Conservation (phyloP, 768 basidiomycete species). For the Termitomyces bulborhizus region DNA sequence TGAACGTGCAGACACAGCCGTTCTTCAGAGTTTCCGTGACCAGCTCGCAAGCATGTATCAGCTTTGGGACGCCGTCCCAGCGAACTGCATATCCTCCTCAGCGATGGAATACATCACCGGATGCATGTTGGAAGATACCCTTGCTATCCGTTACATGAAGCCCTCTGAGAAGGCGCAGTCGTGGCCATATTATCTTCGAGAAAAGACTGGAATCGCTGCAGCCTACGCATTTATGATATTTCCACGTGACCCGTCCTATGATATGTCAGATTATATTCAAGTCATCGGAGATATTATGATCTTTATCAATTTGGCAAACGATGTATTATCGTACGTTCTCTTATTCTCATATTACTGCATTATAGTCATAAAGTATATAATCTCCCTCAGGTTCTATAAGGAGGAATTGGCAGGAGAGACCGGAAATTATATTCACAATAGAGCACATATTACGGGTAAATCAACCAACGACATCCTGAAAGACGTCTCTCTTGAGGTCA, state of each 20-base stretch:
- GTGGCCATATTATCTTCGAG: background rate
- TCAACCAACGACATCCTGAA: background rate
- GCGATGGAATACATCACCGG: conserved; percentile 2
- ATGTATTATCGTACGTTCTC: background rate
- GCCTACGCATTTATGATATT: background rate
- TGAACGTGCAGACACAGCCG: background rate
- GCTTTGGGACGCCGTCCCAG: background rate
- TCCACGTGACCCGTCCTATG: background rate
- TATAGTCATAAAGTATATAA: too few species aligned
- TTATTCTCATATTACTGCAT: too few species aligned
- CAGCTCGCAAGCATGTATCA: background rate
- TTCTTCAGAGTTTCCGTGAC: background rate
- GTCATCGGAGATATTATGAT: background rate
- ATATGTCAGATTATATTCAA: background rate
- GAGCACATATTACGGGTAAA: background rate
- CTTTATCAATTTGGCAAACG: background rate
- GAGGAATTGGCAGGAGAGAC: background rate
- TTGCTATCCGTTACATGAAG: too few species aligned
- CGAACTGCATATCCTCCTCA: background rate
- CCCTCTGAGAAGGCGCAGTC: too few species aligned
- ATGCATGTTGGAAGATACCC: background rate
- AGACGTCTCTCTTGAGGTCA: background rate
- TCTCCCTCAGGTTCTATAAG: background rate
- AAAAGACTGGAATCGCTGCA: background rate
- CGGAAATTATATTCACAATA: background rate